Evolutionary conservation across 2,329 filamentous ascomycete species (phyloP).

Genomic region (Fusarium gaditjirri): DNA sequence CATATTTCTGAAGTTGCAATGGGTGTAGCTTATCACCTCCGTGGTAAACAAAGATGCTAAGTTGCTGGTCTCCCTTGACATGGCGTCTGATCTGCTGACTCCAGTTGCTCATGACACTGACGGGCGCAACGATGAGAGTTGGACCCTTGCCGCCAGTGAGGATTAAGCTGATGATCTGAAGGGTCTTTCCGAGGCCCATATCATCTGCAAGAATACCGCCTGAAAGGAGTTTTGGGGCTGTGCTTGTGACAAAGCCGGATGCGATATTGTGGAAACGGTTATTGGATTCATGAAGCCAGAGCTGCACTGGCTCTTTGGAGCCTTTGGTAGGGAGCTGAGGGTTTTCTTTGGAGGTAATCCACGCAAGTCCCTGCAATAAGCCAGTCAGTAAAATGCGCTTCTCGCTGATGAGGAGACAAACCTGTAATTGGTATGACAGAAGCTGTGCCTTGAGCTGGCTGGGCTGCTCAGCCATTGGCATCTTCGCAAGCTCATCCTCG

Average conservation of each 20-base stretch:
- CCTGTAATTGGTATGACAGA: constrained; percentile 80
- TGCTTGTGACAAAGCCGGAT: constrained; percentile 67
- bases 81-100: constrained; percentile 80
- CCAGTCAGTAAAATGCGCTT: constrained; percentile 40
- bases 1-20: constrained; percentile 70
- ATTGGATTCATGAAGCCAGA: constrained; percentile 73
- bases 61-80: constrained; percentile 69
- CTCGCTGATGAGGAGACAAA: constrained; percentile 39
- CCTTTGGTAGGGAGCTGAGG: constrained; percentile 70
- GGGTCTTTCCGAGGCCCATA: constrained; percentile 91
- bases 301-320: constrained; percentile 72
- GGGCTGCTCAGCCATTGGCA: constrained; percentile 80
- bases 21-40: constrained; percentile 68
- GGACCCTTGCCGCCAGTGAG: constrained; percentile 66
- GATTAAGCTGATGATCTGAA: constrained; percentile 85
- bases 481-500: constrained; percentile 74
- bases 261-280: constrained; percentile 70
- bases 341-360: constrained; percentile 82
- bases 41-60: constrained; percentile 80
- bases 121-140: constrained; percentile 83
- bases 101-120: constrained; percentile 94
- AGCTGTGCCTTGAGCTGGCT: constrained; percentile 71
- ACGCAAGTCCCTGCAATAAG: constrained; percentile 73
- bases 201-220: constrained; percentile 89
- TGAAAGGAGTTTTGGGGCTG: constrained; percentile 72